A percentile compares a stretch with the other conserved stretches of the same genome.
Evolutionary conservation across 1,139 yeast genomes (phyloP).

Genomic region (Suhomyces terraborum): DNA sequence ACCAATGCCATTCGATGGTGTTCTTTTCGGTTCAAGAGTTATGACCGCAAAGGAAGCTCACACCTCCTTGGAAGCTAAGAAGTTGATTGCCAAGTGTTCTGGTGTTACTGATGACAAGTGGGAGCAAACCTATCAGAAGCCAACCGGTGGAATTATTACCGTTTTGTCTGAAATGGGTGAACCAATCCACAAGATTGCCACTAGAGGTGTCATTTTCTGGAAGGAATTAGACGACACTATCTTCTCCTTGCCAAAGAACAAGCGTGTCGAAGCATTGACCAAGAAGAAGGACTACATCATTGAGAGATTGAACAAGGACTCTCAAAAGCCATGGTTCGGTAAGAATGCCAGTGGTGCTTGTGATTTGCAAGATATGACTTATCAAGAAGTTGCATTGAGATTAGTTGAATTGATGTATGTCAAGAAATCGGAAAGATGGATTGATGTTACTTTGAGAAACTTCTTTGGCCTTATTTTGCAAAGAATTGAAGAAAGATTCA

Average conservation of each 20-base stretch:
- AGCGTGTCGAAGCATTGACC: slow-evolving; percentile 76
- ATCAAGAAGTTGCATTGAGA: slow-evolving; percentile 86
- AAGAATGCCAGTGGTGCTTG: slow-evolving; percentile 75
- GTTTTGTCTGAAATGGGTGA: slow-evolving; percentile 99
- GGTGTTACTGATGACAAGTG: slow-evolving; percentile 89
- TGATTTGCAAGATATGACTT: slow-evolving; percentile 95
- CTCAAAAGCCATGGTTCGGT: slow-evolving; percentile 98
- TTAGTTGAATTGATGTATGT: slow-evolving; percentile 88
- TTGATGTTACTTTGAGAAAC: slow-evolving; percentile 82
- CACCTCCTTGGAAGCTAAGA: slow-evolving; percentile 91
- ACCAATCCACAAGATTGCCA: slow-evolving; percentile 97
- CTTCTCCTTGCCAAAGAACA: slow-evolving; percentile 87
- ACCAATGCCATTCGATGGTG: slow-evolving; percentile 99
- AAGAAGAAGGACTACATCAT: slow-evolving; percentile 88
- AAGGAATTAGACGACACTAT: slow-evolving; percentile 93
- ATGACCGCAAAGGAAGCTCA: slow-evolving; percentile 97
- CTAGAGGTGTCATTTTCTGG: slow-evolving; percentile 98
- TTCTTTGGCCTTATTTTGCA: slow-evolving; percentile 84
- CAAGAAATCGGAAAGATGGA: slow-evolving; percentile 80
- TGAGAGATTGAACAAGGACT: slow-evolving; percentile 83
- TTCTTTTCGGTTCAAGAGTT: slow-evolving; percentile 92
- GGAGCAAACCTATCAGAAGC: slow-evolving; percentile 93
- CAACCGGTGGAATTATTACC: slow-evolving; percentile 96
- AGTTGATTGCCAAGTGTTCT: slow-evolving; percentile 83
- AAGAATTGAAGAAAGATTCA: slow-evolving; percentile 96